Evolutionary conservation across 169 alveolate genomes (phyloP).

Genomic region (Eimeria falciformis): DNA sequence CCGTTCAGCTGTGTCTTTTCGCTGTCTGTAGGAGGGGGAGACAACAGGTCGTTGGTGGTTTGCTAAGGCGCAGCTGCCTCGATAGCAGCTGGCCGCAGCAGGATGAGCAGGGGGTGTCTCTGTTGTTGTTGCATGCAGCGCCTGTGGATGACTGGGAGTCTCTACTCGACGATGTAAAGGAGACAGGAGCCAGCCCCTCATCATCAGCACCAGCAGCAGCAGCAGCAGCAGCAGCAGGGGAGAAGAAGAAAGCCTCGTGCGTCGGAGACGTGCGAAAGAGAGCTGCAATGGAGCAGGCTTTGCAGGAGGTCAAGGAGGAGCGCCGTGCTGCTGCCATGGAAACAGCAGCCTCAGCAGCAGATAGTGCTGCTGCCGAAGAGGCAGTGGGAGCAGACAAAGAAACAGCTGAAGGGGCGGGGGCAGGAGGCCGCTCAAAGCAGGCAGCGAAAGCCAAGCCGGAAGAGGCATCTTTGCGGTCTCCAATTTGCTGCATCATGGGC

Average conservation of each 20-base stretch:
- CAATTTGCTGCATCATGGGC: constrained; percentile 98
- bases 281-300: constrained; percentile 76
- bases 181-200: neutral
- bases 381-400: neutral
- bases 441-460: constrained; percentile 27
- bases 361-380: constrained; percentile 20
- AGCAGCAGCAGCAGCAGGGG: constrained; percentile 74
- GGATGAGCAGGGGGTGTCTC: constrained; percentile 11
- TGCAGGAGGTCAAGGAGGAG: constrained; percentile 86
- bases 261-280: constrained; percentile 77
- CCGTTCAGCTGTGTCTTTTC: too few relatives aligned
- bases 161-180: constrained; percentile 1
- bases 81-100: constrained; percentile 67
- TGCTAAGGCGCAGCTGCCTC: constrained; percentile 47
- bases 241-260: constrained; percentile 77
- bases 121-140: neutral
- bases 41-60: too few relatives aligned
- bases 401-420: constrained; percentile 59
- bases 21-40: too few relatives aligned
- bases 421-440: constrained; percentile 68
- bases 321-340: neutral
- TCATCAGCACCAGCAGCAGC: constrained; percentile 61
- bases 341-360: constrained; percentile 50
- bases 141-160: constrained; percentile 18
- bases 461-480: constrained; percentile 91